Percentiles rank a stretch among this genome's conserved stretches.
Evolutionary conservation across 371 early-diverging fungal species (phyloP).

Genomic region (Mucor saturninus): DNA sequence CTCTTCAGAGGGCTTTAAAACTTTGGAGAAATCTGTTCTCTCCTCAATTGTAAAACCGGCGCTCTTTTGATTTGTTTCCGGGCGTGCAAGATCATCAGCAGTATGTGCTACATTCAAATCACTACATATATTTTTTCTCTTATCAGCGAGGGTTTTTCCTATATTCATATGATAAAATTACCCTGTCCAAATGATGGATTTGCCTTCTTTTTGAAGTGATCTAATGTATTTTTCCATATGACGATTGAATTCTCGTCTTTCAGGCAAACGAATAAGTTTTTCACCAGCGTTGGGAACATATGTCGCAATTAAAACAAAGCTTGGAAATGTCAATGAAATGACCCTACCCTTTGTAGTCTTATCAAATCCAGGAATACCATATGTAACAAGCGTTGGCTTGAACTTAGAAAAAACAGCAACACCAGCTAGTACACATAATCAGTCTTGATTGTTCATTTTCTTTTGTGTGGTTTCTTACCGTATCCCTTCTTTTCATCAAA

Average conservation of each 20-base stretch:
- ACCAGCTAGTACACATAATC: constrained; percentile 55
- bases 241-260: constrained; percentile 69
- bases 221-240: constrained; percentile 73
- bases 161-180: constrained; percentile 26
- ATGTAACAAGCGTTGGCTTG: constrained; percentile 69
- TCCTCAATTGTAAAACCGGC: constrained; percentile 91
- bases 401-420: constrained; percentile 80
- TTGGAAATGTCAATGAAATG: constrained; percentile 72
- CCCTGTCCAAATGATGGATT: constrained; percentile 87
- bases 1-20: constrained; percentile 52
- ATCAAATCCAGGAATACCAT: constrained; percentile 65
- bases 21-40: constrained; percentile 72
- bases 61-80: constrained; percentile 75
- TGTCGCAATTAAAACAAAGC: constrained; percentile 72
- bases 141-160: not conserved
- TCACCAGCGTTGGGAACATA: constrained; percentile 88
- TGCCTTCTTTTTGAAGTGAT: constrained; percentile 67
- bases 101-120: constrained; percentile 92
- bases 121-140: constrained; percentile 19
- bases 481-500: constrained; percentile 83
- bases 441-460: too few relatives aligned
- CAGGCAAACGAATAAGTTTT: constrained; percentile 68
- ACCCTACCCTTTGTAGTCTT: constrained; percentile 72
- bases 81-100: constrained; percentile 82
- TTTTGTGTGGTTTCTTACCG: constrained; percentile 32